phyloP scores from a whole-genome alignment of 2,329 filamentous ascomycete genomes.

The Paracorniculantispora psalliotae region DNA sequence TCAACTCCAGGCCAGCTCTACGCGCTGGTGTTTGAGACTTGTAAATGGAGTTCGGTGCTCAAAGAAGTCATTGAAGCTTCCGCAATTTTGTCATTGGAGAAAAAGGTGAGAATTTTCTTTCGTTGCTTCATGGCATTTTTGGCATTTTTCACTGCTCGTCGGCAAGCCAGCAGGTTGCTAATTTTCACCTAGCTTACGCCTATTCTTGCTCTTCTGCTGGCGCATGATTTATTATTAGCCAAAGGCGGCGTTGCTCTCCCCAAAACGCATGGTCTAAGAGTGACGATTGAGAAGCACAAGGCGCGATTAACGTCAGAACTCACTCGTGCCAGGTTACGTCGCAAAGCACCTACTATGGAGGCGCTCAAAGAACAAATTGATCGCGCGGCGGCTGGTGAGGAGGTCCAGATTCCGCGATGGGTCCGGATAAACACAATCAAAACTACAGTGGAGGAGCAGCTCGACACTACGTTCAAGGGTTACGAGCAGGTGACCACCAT shows the following conservation, averaged over 20 bases:
- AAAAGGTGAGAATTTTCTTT: constrained; percentile 58
- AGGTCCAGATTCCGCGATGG: constrained; percentile 76
- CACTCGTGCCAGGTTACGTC: constrained; percentile 68
- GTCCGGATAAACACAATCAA: constrained; percentile 79
- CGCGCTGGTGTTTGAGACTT: constrained; percentile 77
- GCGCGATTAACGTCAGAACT: constrained; percentile 76
- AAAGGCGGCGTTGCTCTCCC: constrained; percentile 81
- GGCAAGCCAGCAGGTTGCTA: background rate
- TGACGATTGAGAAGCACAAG: constrained; percentile 75
- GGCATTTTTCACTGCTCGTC: background rate
- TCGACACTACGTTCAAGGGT: constrained; percentile 66
- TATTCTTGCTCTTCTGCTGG: constrained; percentile 71
- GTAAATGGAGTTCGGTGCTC: constrained; percentile 84
- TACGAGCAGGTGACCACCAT: constrained; percentile 56
- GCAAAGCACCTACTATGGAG: constrained; percentile 64
- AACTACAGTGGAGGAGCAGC: constrained; percentile 63
- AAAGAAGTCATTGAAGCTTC: constrained; percentile 86
- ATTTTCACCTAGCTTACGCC: constrained; percentile 63
- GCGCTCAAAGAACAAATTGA: constrained; percentile 58
- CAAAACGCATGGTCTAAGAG: constrained; percentile 69
- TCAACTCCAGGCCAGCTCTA: constrained; percentile 78
- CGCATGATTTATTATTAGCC: constrained; percentile 78
- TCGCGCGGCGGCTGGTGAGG: constrained; percentile 41
- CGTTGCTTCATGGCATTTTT: background rate
- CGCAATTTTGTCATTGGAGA: constrained; percentile 71